phyloP scores from a whole-genome alignment of 23 red algal genomes.

The Rhodosorus marinus region DNA sequence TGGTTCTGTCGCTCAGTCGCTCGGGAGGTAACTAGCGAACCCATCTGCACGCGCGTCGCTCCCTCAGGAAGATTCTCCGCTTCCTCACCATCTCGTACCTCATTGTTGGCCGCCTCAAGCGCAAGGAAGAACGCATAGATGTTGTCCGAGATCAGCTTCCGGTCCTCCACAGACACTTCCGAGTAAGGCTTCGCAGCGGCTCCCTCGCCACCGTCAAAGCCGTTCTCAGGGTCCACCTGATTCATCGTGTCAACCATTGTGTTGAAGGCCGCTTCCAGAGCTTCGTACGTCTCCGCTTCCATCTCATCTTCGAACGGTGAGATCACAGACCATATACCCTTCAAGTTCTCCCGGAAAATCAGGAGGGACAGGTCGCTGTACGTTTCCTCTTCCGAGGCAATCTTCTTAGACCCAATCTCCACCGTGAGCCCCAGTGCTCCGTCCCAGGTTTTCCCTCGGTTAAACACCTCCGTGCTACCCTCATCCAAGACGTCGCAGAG shows the following conservation, averaged over 20 bases:
- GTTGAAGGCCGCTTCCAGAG: neutral
- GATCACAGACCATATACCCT: slow-evolving; percentile 6
- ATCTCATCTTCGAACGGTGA: slow-evolving; percentile 4
- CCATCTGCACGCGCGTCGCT: too few species aligned
- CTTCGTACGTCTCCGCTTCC: neutral
- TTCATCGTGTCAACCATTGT: neutral
- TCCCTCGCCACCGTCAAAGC: slow-evolving; percentile 6
- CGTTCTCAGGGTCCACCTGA: neutral
- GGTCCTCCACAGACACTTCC: slow-evolving; percentile 5
- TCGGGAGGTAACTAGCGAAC: too few species aligned
- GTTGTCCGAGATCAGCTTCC: slow-evolving; percentile 7
- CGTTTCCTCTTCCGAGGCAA: neutral
- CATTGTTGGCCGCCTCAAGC: too few species aligned
- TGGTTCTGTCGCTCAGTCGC: too few species aligned
- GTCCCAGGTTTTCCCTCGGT: slow-evolving; percentile 3
- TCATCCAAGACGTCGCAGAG: too few species aligned
- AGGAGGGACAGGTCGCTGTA: slow-evolving; percentile 1
- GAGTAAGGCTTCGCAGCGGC: slow-evolving; percentile 10
- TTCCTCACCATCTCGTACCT: too few species aligned
- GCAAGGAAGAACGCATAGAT: slow-evolving; percentile 17
- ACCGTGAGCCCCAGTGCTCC: slow-evolving; percentile 3
- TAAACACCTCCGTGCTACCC: too few species aligned
- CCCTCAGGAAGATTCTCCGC: too few species aligned
- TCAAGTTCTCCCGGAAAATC: slow-evolving; percentile 19
- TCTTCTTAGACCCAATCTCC: neutral